phyloP scores from a whole-genome alignment of 805 yeast genomes.

The Yamadazyma philogaea region DNA sequence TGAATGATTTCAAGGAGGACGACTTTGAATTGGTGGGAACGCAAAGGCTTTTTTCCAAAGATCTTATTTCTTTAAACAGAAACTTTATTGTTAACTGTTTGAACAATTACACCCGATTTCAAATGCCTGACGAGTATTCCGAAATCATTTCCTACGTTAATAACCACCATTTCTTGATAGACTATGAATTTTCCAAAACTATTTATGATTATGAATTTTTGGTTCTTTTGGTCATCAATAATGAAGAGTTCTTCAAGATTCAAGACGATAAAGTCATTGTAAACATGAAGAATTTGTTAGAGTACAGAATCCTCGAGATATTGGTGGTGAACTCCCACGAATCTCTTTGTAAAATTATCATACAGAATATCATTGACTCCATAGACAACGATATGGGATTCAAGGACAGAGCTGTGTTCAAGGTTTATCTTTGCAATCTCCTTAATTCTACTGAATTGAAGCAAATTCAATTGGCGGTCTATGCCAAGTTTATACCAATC shows the following conservation, averaged over 20 bases:
- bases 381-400: constrained; percentile 36
- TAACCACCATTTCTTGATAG: constrained; percentile 14
- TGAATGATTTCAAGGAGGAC: constrained; percentile 38
- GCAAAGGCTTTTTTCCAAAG: constrained; percentile 42
- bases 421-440: constrained; percentile 50
- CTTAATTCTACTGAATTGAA: constrained; percentile 29
- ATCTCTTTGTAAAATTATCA: constrained; percentile 40
- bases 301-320: constrained; percentile 52
- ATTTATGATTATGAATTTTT: constrained; percentile 72
- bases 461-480: constrained; percentile 46
- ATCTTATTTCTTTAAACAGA: constrained; percentile 50
- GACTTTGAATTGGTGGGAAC: constrained; percentile 48
- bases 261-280: constrained; percentile 29
- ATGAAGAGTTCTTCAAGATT: constrained; percentile 54
- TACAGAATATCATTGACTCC: constrained; percentile 44
- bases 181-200: constrained; percentile 23
- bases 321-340: constrained; percentile 44
- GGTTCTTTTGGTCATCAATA: constrained; percentile 57
- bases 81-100: constrained; percentile 40
- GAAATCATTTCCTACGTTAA: constrained; percentile 13
- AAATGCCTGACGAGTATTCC: constrained; percentile 9
- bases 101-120: constrained; percentile 3
- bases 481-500: constrained; percentile 56
- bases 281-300: constrained; percentile 56
- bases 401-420: constrained; percentile 56